Evolutionary conservation across 306 rosid genomes (phyloP).

Genomic region (Prunus padus): DNA sequence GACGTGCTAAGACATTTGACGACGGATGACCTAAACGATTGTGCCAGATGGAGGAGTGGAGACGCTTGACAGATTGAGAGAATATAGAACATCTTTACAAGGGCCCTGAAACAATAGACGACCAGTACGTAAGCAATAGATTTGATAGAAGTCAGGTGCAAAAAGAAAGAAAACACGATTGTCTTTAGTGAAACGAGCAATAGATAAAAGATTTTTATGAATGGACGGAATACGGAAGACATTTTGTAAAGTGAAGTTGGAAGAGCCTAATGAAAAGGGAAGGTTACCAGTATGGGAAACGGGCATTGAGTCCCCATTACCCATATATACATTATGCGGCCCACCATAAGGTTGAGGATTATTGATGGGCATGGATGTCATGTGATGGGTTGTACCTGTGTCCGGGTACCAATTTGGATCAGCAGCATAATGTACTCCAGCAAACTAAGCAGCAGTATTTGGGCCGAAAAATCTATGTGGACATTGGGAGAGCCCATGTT

Average conservation of each 20-base stretch:
- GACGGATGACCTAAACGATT: too few relatives aligned
- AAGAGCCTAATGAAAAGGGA: neutral
- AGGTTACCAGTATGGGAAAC: neutral
- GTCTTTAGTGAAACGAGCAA: neutral
- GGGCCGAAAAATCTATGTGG: neutral
- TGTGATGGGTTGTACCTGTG: neutral
- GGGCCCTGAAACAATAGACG: neutral
- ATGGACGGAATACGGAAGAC: neutral
- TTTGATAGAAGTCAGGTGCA: neutral
- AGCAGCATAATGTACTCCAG: neutral
- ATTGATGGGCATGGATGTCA: neutral
- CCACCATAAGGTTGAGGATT: neutral
- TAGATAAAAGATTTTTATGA: neutral
- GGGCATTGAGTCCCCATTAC: neutral
- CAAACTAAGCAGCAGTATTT: neutral
- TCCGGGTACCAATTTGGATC: neutral
- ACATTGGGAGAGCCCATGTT: neutral
- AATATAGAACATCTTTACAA: neutral
- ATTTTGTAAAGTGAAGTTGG: neutral
- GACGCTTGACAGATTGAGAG: neutral
- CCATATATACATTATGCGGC: neutral
- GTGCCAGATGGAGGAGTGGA: conserved; percentile 1
- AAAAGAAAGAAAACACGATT: neutral
- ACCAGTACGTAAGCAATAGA: too few relatives aligned
- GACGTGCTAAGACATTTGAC: too few relatives aligned